Base-by-base conservation (phyloP, 148 eudicot genomes). In the Dysphania ambrosioides region DNA sequence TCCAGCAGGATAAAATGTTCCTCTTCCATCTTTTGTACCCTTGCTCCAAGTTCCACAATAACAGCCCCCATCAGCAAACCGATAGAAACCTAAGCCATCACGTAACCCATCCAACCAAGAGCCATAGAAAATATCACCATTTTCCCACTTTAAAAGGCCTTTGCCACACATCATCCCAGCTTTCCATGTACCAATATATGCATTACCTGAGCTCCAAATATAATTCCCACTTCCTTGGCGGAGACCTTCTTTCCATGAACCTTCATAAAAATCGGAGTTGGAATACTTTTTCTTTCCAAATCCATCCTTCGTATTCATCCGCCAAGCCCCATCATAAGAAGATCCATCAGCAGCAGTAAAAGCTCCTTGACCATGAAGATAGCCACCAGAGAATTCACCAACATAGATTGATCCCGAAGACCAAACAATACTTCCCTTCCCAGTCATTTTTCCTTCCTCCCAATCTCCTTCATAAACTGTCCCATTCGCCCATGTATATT, bases 121-220 rank as follows among this genome's bases (percentile, higher is more conserved):
- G n/a, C 99, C 99, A 87, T 96, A 90, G 75, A 88, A 96, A 42
- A 88, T 77, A 80, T 96, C 99, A 29, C 95, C 99, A 80, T 88
- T 88, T 21, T 63, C 75, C 99, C 99, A 96, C 80, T 87, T 89
- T 87, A 96, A 87, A 74, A 88, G 90, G 12, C 99, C 99, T 75
- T 86, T 88, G 29, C 97, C 99, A 79, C 81, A 84, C 92, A 92
- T 92, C 71, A 66, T 83, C 70, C 99, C 99, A 35, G 69, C 73
- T 82, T 88, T 96, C 97, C 97, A 92, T 40, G 88, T 88, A 66
- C 99, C 99, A 78, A 87, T 78, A 72, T 90, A 96, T 8, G 77
- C 76, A 73, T 86, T 89, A n/a, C 92, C 97, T 60, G 80, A 79
- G 55, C 79, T 71, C 99, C 97, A 96, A 41, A 77, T 77, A 82